Evolutionary conservation across 129 eudicot genomes (phyloP).

Genomic region (Apium graveolens): DNA sequence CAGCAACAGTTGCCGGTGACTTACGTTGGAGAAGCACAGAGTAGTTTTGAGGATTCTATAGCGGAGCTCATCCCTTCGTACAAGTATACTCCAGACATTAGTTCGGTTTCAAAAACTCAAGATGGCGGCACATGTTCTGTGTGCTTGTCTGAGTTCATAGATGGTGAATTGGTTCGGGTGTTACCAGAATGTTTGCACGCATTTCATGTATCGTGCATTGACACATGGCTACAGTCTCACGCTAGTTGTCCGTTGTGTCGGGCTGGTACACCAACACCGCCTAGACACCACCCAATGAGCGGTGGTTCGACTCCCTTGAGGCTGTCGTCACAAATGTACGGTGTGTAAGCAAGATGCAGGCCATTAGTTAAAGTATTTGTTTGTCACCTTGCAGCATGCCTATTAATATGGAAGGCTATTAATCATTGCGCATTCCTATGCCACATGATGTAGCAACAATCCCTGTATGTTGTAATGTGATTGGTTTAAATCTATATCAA

Average conservation of each 20-base stretch:
- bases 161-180: conserved; percentile 3
- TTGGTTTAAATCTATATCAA: neutral
- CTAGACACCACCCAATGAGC: neutral
- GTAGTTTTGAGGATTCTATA: conserved; percentile 41
- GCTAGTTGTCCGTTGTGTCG: conserved; percentile 44
- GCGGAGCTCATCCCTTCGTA: conserved; percentile 46
- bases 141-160: conserved; percentile 39
- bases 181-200: conserved; percentile 42
- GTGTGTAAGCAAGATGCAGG: neutral
- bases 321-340: neutral
- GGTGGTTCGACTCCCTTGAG: neutral
- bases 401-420: neutral
- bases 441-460: neutral
- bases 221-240: conserved; percentile 45
- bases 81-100: conserved; percentile 29
- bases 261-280: conserved; percentile 16
- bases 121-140: conserved; percentile 37
- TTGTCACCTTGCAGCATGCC: neutral
- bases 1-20: neutral
- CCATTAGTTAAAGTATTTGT: neutral
- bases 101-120: conserved; percentile 9
- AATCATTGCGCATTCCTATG: neutral
- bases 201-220: conserved; percentile 41
- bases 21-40: neutral
- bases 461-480: neutral